phyloP scores from a whole-genome alignment of 228 moss, liverwort and hornwort species.

The Sphagnum fallax region DNA sequence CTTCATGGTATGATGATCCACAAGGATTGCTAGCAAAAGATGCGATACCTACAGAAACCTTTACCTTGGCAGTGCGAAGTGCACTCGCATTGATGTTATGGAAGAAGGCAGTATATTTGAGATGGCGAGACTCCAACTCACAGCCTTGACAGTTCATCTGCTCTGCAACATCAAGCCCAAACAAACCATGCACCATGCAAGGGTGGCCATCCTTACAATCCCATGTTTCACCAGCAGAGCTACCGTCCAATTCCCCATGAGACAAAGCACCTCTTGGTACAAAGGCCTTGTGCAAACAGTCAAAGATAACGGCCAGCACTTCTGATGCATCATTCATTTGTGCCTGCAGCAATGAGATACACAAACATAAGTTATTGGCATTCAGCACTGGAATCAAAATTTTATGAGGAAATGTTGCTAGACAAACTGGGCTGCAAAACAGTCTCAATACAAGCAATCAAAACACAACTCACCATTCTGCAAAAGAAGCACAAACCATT shows the following conservation, averaged over 20 bases:
- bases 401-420: too few species aligned
- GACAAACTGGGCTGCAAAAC: too few species aligned
- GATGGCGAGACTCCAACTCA: slow-evolving; percentile 35
- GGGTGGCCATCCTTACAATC: slow-evolving; percentile 29
- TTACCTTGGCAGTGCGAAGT: slow-evolving; percentile 35
- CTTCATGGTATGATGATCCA: too few species aligned
- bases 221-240: slow-evolving; percentile 29
- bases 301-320: slow-evolving; percentile 40
- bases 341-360: slow-evolving; percentile 13
- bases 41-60: background rate
- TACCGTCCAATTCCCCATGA: slow-evolving; percentile 32
- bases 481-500: too few species aligned
- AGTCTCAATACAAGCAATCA: too few species aligned
- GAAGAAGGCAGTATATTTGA: slow-evolving; percentile 42
- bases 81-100: slow-evolving; percentile 44
- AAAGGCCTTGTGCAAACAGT: slow-evolving; percentile 38
- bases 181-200: slow-evolving; percentile 37
- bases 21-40: too few species aligned
- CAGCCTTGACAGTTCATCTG: slow-evolving; percentile 42
- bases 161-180: slow-evolving; percentile 37
- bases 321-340: slow-evolving; percentile 51
- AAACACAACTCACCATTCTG: too few species aligned
- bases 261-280: slow-evolving; percentile 20
- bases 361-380: too few species aligned
- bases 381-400: too few species aligned